Conservation (phyloP, 768 basidiomycete genomes). For the Leccinellum albellum region DNA sequence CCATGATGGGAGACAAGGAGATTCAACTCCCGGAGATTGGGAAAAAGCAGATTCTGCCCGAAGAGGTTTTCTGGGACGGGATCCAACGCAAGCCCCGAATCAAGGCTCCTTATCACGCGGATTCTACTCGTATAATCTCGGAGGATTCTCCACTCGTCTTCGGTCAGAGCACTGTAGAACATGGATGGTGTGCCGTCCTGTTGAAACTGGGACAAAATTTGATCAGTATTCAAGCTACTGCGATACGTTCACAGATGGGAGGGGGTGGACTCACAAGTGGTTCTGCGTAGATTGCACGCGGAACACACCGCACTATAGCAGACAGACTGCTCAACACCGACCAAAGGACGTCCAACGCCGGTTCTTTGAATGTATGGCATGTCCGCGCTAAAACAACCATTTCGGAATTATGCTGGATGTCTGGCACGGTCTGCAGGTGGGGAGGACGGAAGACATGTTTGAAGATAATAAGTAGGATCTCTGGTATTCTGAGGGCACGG, state of each 20-base stretch:
- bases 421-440: too few relatives aligned
- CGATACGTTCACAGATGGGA: neutral
- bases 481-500: too few relatives aligned
- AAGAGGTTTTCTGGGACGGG: neutral
- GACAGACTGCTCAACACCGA: neutral
- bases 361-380: too few relatives aligned
- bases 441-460: too few relatives aligned
- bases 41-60: neutral
- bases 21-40: neutral
- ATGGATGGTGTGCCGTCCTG: too few relatives aligned
- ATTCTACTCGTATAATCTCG: neutral
- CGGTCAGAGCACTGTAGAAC: neutral
- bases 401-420: too few relatives aligned
- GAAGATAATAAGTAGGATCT: too few relatives aligned
- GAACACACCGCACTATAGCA: neutral
- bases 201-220: neutral
- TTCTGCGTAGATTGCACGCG: neutral
- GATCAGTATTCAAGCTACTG: too few relatives aligned
- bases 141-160: neutral
- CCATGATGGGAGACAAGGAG: fast-evolving
- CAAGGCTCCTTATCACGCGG: neutral
- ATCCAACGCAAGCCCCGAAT: neutral
- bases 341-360: too few relatives aligned
- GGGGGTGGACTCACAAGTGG: neutral
- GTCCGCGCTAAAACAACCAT: too few relatives aligned